Evolutionary conservation across 148 eudicot species (phyloP).

Genomic region (Polygonum aviculare): DNA sequence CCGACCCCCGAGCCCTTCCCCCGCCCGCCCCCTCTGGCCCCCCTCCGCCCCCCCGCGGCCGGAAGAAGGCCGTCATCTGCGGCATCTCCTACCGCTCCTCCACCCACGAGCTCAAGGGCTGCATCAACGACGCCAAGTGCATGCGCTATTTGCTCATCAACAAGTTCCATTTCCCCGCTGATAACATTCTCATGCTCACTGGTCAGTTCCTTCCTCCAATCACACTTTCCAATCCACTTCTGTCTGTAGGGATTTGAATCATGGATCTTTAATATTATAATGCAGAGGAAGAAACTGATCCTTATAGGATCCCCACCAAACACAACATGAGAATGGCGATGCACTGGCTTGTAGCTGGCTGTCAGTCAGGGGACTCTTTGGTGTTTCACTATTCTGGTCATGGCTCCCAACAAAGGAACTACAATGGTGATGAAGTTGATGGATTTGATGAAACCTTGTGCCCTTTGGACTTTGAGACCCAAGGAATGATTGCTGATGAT

Average conservation of each 20-base stretch:
- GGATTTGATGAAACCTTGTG: constrained; percentile 96
- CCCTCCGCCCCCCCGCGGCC: constrained; percentile 43
- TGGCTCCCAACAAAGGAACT: constrained; percentile 75
- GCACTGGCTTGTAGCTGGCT: constrained; percentile 84
- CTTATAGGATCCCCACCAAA: constrained; percentile 61
- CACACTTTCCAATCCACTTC: neutral
- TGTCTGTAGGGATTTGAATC: neutral
- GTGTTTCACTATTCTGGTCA: constrained; percentile 96
- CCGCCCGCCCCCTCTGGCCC: constrained; percentile 41
- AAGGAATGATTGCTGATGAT: constrained; percentile 95
- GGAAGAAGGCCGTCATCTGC: constrained; percentile 80
- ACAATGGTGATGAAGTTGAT: constrained; percentile 74
- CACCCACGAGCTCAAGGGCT: constrained; percentile 74
- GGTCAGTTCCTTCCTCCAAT: constrained; percentile 24
- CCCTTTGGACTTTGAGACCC: constrained; percentile 90
- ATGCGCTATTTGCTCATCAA: constrained; percentile 64
- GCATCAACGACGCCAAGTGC: constrained; percentile 90
- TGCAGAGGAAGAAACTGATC: constrained; percentile 96
- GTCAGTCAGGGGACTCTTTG: constrained; percentile 90
- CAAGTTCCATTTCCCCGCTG: constrained; percentile 62
- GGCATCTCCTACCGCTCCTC: constrained; percentile 69
- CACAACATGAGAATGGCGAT: constrained; percentile 80
- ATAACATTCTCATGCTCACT: constrained; percentile 82
- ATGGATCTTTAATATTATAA: neutral
- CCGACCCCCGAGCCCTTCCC: constrained; percentile 44